Conservation (phyloP, 345 rosid genomes). For the Salix purpurea region DNA sequence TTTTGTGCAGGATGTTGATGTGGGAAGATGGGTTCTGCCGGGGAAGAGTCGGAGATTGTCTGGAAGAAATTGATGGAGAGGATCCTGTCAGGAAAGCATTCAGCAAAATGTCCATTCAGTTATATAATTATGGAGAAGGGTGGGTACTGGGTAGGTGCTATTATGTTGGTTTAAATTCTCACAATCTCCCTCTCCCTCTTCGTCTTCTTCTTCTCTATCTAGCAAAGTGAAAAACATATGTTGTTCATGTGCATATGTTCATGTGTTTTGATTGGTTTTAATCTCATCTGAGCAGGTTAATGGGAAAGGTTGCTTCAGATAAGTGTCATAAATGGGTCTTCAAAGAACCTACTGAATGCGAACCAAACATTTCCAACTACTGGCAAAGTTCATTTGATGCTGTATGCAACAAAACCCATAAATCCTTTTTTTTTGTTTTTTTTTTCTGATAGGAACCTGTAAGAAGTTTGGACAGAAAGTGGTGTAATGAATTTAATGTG, state of each 20-base stretch:
- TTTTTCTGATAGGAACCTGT: neutral
- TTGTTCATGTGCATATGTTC: neutral
- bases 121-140: slow-evolving; percentile 99
- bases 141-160: slow-evolving; percentile 97
- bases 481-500: slow-evolving; percentile 8
- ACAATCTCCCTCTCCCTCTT: neutral
- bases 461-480: neutral
- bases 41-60: slow-evolving; percentile 68
- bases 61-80: slow-evolving; percentile 81
- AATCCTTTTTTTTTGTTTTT: neutral
- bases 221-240: neutral
- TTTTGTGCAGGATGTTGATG: slow-evolving; percentile 87
- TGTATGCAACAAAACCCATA: slow-evolving; percentile 37
- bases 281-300: slow-evolving; percentile 51
- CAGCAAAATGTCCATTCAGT: slow-evolving; percentile 99
- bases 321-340: slow-evolving; percentile 99
- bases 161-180: slow-evolving; percentile 19
- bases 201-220: neutral
- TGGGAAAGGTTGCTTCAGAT: slow-evolving; percentile 99
- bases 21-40: slow-evolving; percentile 99
- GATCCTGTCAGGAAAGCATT: slow-evolving; percentile 95
- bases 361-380: slow-evolving; percentile 88
- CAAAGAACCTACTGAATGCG: slow-evolving; percentile 93
- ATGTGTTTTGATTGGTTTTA: slow-evolving; percentile 12
- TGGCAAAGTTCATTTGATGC: slow-evolving; percentile 99